These are phyloP conservation scores for Cytospora chrysosperma DNA, from an alignment of 2,329 filamentous ascomycete species.

Conservation along the genomic window DNA sequence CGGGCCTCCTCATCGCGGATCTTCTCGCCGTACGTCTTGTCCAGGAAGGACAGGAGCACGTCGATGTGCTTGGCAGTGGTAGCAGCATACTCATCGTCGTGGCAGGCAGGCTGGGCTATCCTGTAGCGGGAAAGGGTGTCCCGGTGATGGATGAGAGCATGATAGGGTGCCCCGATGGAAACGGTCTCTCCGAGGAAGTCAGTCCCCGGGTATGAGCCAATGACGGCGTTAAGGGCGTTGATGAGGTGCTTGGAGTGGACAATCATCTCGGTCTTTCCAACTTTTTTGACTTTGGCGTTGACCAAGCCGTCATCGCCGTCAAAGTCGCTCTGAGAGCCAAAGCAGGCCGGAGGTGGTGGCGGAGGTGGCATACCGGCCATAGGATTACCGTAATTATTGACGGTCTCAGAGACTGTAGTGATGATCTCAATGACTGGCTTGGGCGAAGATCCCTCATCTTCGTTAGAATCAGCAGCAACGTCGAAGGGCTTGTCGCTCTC, in stretches of 20 bases:
- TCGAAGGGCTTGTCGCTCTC: constrained; percentile 41
- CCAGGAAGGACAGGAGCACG: constrained; percentile 44
- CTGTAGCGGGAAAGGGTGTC: constrained; percentile 43
- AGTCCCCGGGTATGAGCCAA: constrained; percentile 47
- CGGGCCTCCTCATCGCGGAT: constrained; percentile 42
- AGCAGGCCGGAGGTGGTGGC: background rate
- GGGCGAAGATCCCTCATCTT: constrained; percentile 27
- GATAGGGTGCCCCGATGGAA: constrained; percentile 45
- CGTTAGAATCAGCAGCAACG: constrained; percentile 32
- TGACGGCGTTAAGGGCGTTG: constrained; percentile 47
- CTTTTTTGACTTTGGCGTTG: constrained; percentile 30
- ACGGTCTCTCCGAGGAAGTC: constrained; percentile 38
- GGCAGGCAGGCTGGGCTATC: constrained; percentile 40
- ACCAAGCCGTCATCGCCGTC: constrained; percentile 23
- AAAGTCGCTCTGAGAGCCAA: constrained; percentile 18
- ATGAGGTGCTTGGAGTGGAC: constrained; percentile 47
- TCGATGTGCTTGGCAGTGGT: constrained; percentile 46
- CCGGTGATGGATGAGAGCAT: constrained; percentile 47
- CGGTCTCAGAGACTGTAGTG: constrained; percentile 36
- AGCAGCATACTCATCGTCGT: constrained; percentile 41
- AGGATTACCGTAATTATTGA: constrained; percentile 20
- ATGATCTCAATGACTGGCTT: constrained; percentile 45
- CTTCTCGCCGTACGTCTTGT: constrained; percentile 37
- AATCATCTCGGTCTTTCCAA: constrained; percentile 40
- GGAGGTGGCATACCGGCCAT: background rate